Evolutionary conservation across 306 rosid genomes (phyloP), one percentile per base, ranked within the genome.

Genomic region (Astragalus glycyphyllos): DNA sequence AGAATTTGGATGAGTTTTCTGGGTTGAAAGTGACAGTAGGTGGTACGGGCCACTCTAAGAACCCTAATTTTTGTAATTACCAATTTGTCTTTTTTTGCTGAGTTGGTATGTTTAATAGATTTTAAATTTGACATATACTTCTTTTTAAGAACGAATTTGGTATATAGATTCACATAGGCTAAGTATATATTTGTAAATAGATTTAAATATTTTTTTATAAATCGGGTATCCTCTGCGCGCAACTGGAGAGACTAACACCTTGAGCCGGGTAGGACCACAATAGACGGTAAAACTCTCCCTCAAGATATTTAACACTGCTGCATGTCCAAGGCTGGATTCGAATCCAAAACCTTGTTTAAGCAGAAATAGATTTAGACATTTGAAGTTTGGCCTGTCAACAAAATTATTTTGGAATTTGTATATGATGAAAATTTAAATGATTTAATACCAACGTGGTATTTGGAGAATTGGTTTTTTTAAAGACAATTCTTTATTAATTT

Each of bases 41-140:
- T 11, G 7, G 67, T 73, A 64, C 69, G 80, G 60, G 1, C 40
- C 77, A 23, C 49, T 63, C 68, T 50, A 77, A 57, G 50, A 81
- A 63, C 61, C 79, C 77, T 50, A 73, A 60, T 57, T 59, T 76
- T 81, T 81, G 81, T 66, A 71, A 66, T 81, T 76, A 71, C 81
- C 72, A 59, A 0, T 54, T 76, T 81, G 79, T 76, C 79, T 51
- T 81, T 44, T 57, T 65, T 72, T 66, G 71, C 78, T 74, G 41
- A 63, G 72, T 51, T 75, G 31, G 67, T 59, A 42, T 63, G 16
- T 64, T 71, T 55, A 13, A 11, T 17, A 10, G 1, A 5, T 4
- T 77, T 68, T 51, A 37, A 14, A 37, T 9, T 37, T 59, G 66
- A 5, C 37, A 37, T 26, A 15, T 5, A 14, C 34, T 59, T 38